Evolutionary conservation across 1,284 basidiomycete species (phyloP).

Genomic region (Somion occarium): DNA sequence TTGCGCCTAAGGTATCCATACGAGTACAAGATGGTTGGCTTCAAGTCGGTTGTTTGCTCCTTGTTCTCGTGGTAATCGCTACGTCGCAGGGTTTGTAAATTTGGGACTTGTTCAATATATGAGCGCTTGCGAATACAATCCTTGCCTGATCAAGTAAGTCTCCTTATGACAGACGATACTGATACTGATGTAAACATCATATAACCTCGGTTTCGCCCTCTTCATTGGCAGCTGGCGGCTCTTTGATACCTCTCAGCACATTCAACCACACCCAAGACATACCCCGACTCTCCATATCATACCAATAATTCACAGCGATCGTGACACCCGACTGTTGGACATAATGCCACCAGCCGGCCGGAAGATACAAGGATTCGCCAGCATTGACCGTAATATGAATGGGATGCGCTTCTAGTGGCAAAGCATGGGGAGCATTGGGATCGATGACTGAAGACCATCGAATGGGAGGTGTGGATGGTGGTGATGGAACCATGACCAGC

Average conservation of each 20-base stretch:
- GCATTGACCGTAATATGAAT: slow-evolving; percentile 59
- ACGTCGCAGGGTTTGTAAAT: too few species aligned
- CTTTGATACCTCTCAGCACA: slow-evolving; percentile 44
- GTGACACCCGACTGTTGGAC: slow-evolving; percentile 62
- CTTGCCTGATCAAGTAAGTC: neutral
- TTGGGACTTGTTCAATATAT: too few species aligned
- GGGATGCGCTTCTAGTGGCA: slow-evolving; percentile 53
- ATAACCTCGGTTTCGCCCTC: neutral
- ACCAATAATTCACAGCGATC: slow-evolving; percentile 89
- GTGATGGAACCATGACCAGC: slow-evolving; percentile 44
- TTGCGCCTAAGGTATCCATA: neutral
- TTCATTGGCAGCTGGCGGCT: slow-evolving; percentile 1
- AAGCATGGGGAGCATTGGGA: slow-evolving; percentile 40
- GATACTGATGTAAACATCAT: too few species aligned
- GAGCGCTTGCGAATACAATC: neutral
- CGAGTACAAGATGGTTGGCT: neutral
- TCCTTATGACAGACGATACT: too few species aligned
- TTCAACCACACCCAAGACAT: slow-evolving; percentile 63
- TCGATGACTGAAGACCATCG: slow-evolving; percentile 74
- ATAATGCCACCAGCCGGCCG: slow-evolving; percentile 89
- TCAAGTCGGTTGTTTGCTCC: neutral
- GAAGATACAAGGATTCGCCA: slow-evolving; percentile 85
- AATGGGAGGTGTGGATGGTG: slow-evolving; percentile 35
- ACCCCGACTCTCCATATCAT: slow-evolving; percentile 71
- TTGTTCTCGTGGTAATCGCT: neutral